Conservation (phyloP, 345 rosid species). For the Garcia nutans region DNA sequence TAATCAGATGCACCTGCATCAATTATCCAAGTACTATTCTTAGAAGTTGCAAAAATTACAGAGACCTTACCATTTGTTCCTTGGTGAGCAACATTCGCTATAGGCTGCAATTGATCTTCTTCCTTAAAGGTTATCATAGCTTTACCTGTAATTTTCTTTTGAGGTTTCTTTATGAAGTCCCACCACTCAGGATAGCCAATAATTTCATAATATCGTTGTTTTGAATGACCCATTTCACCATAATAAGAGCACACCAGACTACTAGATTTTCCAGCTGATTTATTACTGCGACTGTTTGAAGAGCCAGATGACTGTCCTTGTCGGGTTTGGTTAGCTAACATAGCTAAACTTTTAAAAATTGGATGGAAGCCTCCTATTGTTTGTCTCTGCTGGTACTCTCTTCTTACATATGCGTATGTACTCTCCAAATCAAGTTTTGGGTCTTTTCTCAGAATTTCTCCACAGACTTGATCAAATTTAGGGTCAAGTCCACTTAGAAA, state of each 20-base stretch:
- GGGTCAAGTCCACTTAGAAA: neutral
- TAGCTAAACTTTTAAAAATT: no score
- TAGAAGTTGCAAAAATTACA: neutral
- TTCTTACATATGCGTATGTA: no score
- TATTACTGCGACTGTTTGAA: no score
- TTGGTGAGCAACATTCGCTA: no score
- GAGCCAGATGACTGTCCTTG: no score
- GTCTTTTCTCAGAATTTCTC: neutral
- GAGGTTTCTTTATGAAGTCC: neutral
- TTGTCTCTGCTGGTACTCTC: no score
- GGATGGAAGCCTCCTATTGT: no score
- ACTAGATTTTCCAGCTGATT: no score
- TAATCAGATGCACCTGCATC: neutral
- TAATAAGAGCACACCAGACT: neutral
- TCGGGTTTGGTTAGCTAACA: no score
- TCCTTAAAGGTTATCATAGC: no score
- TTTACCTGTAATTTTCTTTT: neutral
- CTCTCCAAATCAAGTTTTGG: neutral
- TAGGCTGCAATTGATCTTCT: no score
- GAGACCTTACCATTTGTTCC: no score
- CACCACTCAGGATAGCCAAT: constrained; percentile 5
- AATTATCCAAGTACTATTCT: constrained; percentile 9
- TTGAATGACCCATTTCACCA: constrained; percentile 10
- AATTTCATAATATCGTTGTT: constrained; percentile 1
- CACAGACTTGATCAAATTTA: neutral